Conservation (phyloP, 1,139 yeast species). For the Yamadazyma trypodendri region DNA sequence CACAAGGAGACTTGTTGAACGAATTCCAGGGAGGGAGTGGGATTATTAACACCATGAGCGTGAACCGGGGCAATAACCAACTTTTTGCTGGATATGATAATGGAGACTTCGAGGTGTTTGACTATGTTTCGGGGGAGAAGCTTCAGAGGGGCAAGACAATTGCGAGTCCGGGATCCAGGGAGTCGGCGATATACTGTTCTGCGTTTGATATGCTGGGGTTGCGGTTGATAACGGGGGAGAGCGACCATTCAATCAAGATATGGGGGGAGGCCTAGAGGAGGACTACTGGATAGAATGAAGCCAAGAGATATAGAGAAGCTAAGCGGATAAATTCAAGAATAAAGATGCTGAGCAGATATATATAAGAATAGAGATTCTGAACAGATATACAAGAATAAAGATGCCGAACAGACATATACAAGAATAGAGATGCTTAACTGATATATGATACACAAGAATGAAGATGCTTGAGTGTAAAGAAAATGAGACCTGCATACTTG, state of each 20-base stretch:
- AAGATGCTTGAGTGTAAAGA: too few species aligned
- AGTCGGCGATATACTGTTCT: slow-evolving; percentile 67
- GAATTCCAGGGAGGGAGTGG: slow-evolving; percentile 32
- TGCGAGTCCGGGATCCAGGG: slow-evolving; percentile 68
- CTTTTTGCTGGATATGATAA: slow-evolving; percentile 83
- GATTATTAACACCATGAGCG: slow-evolving; percentile 67
- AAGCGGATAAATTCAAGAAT: too few species aligned
- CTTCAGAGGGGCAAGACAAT: slow-evolving; percentile 54
- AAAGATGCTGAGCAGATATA: too few species aligned
- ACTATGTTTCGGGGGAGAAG: slow-evolving; percentile 68
- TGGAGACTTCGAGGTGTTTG: slow-evolving; percentile 76
- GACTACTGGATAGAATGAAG: background rate
- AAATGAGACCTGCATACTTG: too few species aligned
- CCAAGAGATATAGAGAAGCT: too few species aligned
- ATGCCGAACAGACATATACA: too few species aligned
- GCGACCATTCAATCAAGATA: slow-evolving; percentile 84
- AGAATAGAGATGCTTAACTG: too few species aligned
- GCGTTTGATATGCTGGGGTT: slow-evolving; percentile 79
- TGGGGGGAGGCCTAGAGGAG: slow-evolving; percentile 48
- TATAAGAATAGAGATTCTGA: too few species aligned
- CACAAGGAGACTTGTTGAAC: slow-evolving; percentile 65
- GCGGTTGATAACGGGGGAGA: slow-evolving; percentile 81
- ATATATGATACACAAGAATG: too few species aligned
- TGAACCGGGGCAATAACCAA: slow-evolving; percentile 62
- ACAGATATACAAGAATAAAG: too few species aligned